These are phyloP conservation scores for Exserohilum turcica DNA, from an alignment of 2,329 filamentous ascomycete genomes.

Conservation along the genomic window DNA sequence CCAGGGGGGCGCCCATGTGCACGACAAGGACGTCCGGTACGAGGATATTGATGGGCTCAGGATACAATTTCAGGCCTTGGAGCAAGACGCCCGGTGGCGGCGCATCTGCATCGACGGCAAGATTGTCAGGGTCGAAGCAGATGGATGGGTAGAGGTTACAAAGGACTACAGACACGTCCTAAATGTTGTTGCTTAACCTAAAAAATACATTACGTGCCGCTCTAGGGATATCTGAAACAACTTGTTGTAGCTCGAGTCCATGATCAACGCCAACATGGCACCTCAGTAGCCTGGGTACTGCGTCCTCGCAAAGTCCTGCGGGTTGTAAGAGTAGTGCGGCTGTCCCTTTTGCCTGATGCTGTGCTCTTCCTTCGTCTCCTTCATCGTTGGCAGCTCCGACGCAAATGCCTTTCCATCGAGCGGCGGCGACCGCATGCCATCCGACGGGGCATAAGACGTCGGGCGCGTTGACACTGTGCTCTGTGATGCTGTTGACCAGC, in stretches of 20 bases:
- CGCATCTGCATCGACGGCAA: slow-evolving; percentile 91
- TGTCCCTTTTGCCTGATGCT: slow-evolving; percentile 20
- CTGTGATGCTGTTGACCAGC: slow-evolving; percentile 43
- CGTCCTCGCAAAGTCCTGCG: slow-evolving; percentile 39
- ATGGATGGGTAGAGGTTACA: slow-evolving; percentile 72
- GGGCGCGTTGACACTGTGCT: slow-evolving; percentile 39
- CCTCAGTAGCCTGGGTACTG: slow-evolving; percentile 15
- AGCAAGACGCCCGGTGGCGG: slow-evolving; percentile 76
- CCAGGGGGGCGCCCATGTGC: slow-evolving; percentile 61
- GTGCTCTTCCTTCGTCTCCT: slow-evolving; percentile 45
- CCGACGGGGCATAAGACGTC: slow-evolving; percentile 43
- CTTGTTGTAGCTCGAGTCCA: no score
- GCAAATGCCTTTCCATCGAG: slow-evolving; percentile 43
- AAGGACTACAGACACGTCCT: slow-evolving; percentile 52
- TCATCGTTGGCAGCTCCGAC: slow-evolving; percentile 42
- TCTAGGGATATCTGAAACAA: slow-evolving; percentile 8
- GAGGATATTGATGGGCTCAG: slow-evolving; percentile 69
- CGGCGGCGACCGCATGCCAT: slow-evolving; percentile 42
- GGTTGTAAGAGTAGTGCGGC: slow-evolving; percentile 43
- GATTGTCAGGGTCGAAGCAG: slow-evolving; percentile 73
- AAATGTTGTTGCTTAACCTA: slow-evolving; percentile 42
- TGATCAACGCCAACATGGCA: no score
- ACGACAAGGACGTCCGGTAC: slow-evolving; percentile 67
- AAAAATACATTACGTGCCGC: slow-evolving; percentile 7
- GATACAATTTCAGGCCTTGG: slow-evolving; percentile 63